Evolutionary conservation across 2,329 filamentous ascomycete genomes (phyloP), one percentile per base, ranked within the genome.

Genomic region (Botryotinia globosa): DNA sequence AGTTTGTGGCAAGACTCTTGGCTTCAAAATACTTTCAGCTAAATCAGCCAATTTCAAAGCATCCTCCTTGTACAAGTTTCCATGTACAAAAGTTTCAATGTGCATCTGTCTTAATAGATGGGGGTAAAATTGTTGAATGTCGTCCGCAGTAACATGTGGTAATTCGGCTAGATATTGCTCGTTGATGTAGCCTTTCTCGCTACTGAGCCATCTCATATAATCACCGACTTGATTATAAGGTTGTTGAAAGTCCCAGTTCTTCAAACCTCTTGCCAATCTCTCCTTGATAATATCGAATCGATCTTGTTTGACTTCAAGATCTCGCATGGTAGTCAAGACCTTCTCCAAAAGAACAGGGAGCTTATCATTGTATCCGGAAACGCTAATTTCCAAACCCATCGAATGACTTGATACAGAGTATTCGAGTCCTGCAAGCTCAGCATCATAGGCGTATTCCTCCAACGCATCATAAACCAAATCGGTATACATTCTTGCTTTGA

Each of bases 291-390:
- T 94, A 66, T 92, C 89, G 80, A 98, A 99, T 2, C 96, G 90
- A 72, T 97, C 94, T n/a, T 93, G 88, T 75, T 90, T 91, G 77
- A 98, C 87, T 54, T 94, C 89, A 8, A 98, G 85, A 78, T 97
- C 92, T 68, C 93, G 90, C 87, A 98, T 92, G 16, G 92, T 94
- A 20, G 90, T 83, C 39, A 97, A 85, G 6, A 98, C 93, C 80
- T 97, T 96, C 80, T 98, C 94, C 64, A 99, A 83, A 37, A 99
- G 87, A 0, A 98, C 94, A 0, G 92, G 86, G 79, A 99, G 89
- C 84, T 99, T 99, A 82, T 99, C 96, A 77, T 98, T 99, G 84
- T 98, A 99, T 0, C 96, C 96, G 42, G 90, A 91, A 5, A 98
- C 88, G 22, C 92, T 90, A 58, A 98, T 84, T 73, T 92, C 90